Evolutionary conservation across 768 basidiomycete genomes (phyloP), one percentile per base, ranked within the genome.

Genomic region (Boletus rufocinnamomeus): DNA sequence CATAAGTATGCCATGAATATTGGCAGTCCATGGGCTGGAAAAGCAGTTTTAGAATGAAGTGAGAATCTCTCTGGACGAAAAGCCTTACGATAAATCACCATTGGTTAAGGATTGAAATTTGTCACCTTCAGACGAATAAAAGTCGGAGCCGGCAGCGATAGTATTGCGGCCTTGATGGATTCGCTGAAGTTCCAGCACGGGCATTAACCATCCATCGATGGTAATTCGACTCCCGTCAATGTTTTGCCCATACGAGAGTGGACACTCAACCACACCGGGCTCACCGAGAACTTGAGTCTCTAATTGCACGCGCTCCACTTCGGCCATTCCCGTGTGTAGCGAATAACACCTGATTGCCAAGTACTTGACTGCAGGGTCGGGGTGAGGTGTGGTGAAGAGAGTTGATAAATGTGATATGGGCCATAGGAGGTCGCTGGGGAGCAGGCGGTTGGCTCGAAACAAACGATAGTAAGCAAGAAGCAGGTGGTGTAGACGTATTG

Each of bases 381-480:
- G 81, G 61, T 86, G 80, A 25, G 85, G 74, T 0, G 81, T 74
- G 49, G 66, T 70, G 46, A 84, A 74, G 4, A 86, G 70, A 19
- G 60, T 52, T 30, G 78, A 77, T 11, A 87, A 71, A 6, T 76
- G 71, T 1, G 74, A 67, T 16, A 75, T 52, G 3, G 83, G 70
- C 93, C 94, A 96, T 35, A 73, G 65, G n/a, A 86, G 74, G 17
- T 82, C 74, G 17, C 67, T 59, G 3, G 92, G 87, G 21, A 95
- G 79, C 60, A 84, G 76, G 17, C 85, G 84, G 69, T 91, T 93
- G 25, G 85, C 85, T 67, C 82, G 80, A 19, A 95, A 77, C 50
- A 96, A 80, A 38, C 95, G 87, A 68, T 90, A 90, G 66, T 95
- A 92, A 1, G 90, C 83, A 45, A 96, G 78, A 34, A 97, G 80